Base-by-base conservation (phyloP, 2,329 filamentous ascomycete species). In the Grosmannia huntii region DNA sequence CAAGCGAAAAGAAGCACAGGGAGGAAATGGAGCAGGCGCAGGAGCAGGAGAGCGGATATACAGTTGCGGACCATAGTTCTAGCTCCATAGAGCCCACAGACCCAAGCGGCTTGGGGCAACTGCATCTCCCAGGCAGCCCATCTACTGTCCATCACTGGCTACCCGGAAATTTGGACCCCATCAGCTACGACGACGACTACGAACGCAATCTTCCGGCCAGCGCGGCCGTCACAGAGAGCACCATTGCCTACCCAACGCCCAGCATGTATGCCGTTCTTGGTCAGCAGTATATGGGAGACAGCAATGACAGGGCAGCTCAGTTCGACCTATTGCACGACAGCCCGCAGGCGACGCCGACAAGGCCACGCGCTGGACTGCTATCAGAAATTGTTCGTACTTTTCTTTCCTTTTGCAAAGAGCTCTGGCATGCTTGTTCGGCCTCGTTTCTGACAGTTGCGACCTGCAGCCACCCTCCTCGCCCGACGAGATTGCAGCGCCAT, bases 221-320 rank as follows among this genome's bases (percentile, higher is more conserved):
- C 55, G 67, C 64, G 16, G 65, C 63, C 7, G 66, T 66, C 10
- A 72, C 70, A 1, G 65, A 72, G 57, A 64, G 62, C 55, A 64
- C 62, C 0, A 53, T 64, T n/a, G 68, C 69, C 1, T 71, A 70
- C 36, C 63, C 70, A 5, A 72, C 71, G 1, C 71, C 71, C 10
- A 72, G 67, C 54, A 62, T 64, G 10, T 67, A 63, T 53, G 63
- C 60, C 9, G 65, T 62, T 6, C 64, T 65, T 6, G 62, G 59
- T 10, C 62, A 33, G 21, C 59, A 53, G 36, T n/a, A 46, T 27
- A 48, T 23, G 4, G 25, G 44, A 10, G 44, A 14, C 6, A 41
- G 46, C 33, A 53, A 52, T 54, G 52, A 33, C 31, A 46, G 25
- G 6, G 52, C 44, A 14, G 36, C 14, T 28, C 21, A 19, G 19